phyloP scores from a whole-genome alignment of 169 alveolate species.

The Plasmodium coatneyi region DNA sequence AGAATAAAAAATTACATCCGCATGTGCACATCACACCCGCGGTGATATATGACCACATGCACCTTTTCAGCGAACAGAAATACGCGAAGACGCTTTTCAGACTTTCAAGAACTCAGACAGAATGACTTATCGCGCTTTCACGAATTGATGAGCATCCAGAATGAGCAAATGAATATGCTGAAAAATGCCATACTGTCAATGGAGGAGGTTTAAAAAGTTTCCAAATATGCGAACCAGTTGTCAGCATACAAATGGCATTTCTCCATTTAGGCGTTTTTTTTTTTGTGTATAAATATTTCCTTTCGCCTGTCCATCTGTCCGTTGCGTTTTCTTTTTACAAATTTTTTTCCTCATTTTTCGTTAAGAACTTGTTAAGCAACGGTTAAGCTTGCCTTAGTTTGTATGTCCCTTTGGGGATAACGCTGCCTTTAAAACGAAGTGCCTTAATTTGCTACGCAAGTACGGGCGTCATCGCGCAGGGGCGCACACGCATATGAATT shows the following conservation, averaged over 20 bases:
- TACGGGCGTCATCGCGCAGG: not conserved
- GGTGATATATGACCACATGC: not conserved
- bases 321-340: not conserved
- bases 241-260: not conserved
- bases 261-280: not conserved
- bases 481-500: not conserved
- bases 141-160: slow-evolving; percentile 62
- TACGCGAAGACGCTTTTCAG: slow-evolving; percentile 46
- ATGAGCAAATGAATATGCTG: slow-evolving; percentile 49
- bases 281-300: not conserved
- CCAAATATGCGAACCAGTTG: not conserved
- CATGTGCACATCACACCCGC: not conserved
- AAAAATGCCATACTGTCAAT: slow-evolving; percentile 17
- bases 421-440: not conserved
- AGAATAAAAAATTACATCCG: no score
- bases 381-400: not conserved
- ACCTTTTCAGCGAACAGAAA: slow-evolving; percentile 35
- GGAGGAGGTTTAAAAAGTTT: not conserved
- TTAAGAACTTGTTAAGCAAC: not conserved
- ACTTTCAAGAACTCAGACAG: slow-evolving; percentile 64
- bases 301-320: not conserved
- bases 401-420: not conserved
- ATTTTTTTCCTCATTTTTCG: not conserved
- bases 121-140: slow-evolving; percentile 48
- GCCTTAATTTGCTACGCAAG: not conserved